Conservation (phyloP, 2,329 filamentous ascomycete genomes). For the Aspergillus quadrilineatus region DNA sequence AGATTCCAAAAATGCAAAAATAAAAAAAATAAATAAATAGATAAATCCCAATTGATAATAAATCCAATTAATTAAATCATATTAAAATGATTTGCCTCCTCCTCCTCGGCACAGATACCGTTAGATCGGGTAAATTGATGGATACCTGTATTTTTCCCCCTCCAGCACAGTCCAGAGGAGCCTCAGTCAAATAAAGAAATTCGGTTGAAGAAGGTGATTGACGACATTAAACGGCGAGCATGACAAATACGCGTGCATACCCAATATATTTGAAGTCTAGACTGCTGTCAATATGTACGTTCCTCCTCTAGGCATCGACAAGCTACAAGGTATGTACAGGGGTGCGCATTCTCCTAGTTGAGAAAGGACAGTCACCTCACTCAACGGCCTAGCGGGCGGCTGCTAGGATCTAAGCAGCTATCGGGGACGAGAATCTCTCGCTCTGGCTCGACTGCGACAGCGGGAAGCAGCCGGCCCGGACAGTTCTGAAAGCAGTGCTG, state of each 20-base stretch:
- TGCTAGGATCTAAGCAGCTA: background rate
- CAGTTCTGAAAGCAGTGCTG: too few species aligned
- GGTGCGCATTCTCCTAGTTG: background rate
- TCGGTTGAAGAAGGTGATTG: background rate
- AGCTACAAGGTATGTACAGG: background rate
- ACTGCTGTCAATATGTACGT: background rate
- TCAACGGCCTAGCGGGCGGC: background rate
- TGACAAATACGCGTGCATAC: background rate
- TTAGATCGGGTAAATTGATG: conserved; percentile 21
- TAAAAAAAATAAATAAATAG: background rate
- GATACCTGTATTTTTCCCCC: background rate
- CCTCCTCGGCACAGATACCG: conserved; percentile 2
- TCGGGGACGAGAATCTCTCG: background rate
- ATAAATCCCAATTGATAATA: background rate
- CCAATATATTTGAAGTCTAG: background rate
- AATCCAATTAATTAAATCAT: background rate
- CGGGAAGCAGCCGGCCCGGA: too few species aligned
- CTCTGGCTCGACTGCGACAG: background rate
- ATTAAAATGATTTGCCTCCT: background rate
- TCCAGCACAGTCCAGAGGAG: background rate
- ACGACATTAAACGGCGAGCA: background rate
- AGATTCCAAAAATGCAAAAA: background rate
- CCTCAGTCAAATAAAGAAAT: conserved; percentile 5
- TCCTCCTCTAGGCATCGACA: background rate
- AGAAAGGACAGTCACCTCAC: background rate